Evolutionary conservation across 805 yeast genomes (phyloP).

Genomic region (Schwanniomyces polymorphus): DNA sequence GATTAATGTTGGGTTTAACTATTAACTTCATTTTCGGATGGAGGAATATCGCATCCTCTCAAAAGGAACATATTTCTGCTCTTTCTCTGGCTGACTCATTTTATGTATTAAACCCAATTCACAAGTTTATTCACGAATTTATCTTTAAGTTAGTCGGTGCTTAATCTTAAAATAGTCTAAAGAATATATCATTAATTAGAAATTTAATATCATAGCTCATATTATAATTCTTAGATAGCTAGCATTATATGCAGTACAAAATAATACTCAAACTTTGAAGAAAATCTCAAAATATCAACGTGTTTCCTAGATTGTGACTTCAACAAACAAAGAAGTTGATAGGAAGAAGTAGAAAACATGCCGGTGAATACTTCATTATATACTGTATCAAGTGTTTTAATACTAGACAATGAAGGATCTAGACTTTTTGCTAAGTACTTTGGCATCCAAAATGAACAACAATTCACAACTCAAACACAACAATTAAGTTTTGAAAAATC

Average conservation of each 20-base stretch:
- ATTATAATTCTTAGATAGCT: neutral
- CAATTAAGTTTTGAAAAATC: conserved; percentile 77
- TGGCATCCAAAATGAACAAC: conserved; percentile 41
- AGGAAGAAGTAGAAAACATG: conserved; percentile 17
- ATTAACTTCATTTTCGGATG: conserved; percentile 73
- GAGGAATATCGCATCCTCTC: conserved; percentile 19
- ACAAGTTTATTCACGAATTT: conserved; percentile 33
- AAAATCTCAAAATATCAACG: conserved; percentile 1
- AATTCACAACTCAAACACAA: conserved; percentile 49
- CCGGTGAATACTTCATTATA: conserved; percentile 65
- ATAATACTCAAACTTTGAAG: neutral
- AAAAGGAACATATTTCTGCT: conserved; percentile 10
- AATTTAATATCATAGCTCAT: neutral
- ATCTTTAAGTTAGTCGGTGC: conserved; percentile 25
- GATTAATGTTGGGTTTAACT: conserved; percentile 63
- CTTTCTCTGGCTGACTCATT: conserved; percentile 25
- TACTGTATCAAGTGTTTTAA: conserved; percentile 75
- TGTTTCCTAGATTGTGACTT: neutral
- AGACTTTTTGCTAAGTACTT: conserved; percentile 86
- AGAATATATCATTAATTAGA: too few species aligned
- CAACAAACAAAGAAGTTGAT: neutral
- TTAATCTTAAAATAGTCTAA: neutral
- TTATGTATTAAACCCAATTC: conserved; percentile 30
- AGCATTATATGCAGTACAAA: neutral
- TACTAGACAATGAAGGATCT: conserved; percentile 79